These are phyloP conservation scores for Aspergillus haitiensis DNA, from an alignment of 495 filamentous ascomycete genomes.

Conservation along the genomic window DNA sequence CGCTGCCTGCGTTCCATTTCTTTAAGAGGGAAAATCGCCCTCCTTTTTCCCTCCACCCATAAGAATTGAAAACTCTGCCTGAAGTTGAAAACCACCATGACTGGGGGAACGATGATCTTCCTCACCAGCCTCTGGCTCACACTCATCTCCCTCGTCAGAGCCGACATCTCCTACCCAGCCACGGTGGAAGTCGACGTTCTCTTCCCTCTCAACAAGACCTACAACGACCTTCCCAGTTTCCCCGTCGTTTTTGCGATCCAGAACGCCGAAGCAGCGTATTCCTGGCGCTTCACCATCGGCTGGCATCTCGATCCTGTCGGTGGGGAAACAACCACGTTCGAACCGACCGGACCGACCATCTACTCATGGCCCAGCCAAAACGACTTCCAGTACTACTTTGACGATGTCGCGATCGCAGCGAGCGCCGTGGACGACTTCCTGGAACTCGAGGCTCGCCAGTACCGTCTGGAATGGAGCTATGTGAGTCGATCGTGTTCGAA, in stretches of 20 bases:
- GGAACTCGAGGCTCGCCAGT: background rate
- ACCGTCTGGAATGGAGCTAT: slow-evolving; percentile 2
- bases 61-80: too few species aligned
- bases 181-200: slow-evolving; percentile 1
- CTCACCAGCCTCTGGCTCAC: background rate
- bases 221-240: background rate
- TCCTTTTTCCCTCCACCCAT: too few species aligned
- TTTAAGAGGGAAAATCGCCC: background rate
- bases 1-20: background rate
- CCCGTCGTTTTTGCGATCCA: slow-evolving; percentile 1
- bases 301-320: background rate
- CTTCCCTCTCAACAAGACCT: background rate
- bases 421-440: background rate
- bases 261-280: background rate
- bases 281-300: background rate
- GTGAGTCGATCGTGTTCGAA: background rate
- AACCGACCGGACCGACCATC: background rate
- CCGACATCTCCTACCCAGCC: background rate
- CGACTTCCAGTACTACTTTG: slow-evolving; percentile 2
- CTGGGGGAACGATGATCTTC: background rate
- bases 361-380: background rate
- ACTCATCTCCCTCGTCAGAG: background rate
- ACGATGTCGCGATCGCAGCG: background rate
- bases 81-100: too few species aligned
- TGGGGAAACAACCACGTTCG: background rate